phyloP scores from a whole-genome alignment of 495 filamentous ascomycete genomes.

The Hypoxylon lienhwacheense region DNA sequence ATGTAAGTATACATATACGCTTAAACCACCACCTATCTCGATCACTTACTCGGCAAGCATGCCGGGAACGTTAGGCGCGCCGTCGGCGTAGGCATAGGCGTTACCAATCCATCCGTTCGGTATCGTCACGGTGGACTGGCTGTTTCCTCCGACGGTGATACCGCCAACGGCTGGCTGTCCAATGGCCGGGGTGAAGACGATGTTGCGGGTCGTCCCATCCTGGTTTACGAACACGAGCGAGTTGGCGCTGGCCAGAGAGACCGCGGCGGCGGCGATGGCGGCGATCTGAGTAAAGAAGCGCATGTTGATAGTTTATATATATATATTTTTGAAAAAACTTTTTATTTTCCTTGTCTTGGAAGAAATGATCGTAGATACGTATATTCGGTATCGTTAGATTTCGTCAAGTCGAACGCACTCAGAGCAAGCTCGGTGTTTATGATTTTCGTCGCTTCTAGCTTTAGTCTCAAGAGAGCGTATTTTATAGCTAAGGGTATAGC shows the following conservation, averaged over 20 bases:
- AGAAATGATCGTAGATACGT: constrained; percentile 12
- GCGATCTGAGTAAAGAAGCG: constrained; percentile 35
- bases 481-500: constrained; percentile 28
- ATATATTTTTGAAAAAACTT: too few relatives aligned
- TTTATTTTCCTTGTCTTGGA: constrained; percentile 17
- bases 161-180: constrained; percentile 26
- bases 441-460: constrained; percentile 16
- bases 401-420: constrained; percentile 10
- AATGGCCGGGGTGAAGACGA: constrained; percentile 47
- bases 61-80: constrained; percentile 41
- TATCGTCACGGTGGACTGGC: constrained; percentile 39
- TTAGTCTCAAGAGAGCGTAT: constrained; percentile 20
- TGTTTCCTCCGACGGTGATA: constrained; percentile 38
- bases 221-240: constrained; percentile 53
- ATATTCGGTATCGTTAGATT: constrained; percentile 6
- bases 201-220: constrained; percentile 47
- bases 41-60: constrained; percentile 53
- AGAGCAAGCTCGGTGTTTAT: constrained; percentile 12
- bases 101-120: constrained; percentile 53
- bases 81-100: constrained; percentile 48
- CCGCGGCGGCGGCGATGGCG: constrained; percentile 34
- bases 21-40: too few relatives aligned
- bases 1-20: constrained; percentile 15
- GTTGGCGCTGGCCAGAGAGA: constrained; percentile 43
- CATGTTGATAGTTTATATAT: constrained; percentile 41